phyloP scores from a whole-genome alignment of 768 basidiomycete genomes.

The Neoboletus magnificus region DNA sequence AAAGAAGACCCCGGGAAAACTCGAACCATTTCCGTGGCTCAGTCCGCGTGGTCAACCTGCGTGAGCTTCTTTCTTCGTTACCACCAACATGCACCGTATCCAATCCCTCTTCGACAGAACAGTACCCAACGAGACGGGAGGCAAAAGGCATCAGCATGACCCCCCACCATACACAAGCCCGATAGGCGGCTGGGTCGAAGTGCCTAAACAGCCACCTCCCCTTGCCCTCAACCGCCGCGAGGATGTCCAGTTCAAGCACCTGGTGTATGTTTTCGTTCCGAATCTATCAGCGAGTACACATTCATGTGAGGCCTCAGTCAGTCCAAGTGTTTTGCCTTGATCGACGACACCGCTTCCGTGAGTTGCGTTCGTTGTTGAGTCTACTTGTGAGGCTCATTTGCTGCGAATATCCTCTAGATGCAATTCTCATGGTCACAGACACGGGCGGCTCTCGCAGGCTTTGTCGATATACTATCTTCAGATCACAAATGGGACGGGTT shows the following conservation, averaged over 20 bases:
- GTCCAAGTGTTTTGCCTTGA: conserved; percentile 20
- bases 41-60: background rate
- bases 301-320: conserved; percentile 12
- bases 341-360: conserved; percentile 23
- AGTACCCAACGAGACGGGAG: background rate
- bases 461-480: conserved; percentile 10
- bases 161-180: conserved; percentile 19
- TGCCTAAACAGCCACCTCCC: conserved; percentile 7
- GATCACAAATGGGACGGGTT: conserved; percentile 16
- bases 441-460: conserved; percentile 15
- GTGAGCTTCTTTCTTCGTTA: conserved; percentile 7
- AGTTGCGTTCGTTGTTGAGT: background rate
- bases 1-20: background rate
- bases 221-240: conserved; percentile 10
- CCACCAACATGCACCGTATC: background rate
- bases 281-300: background rate
- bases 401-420: conserved; percentile 12
- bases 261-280: conserved; percentile 12
- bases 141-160: background rate
- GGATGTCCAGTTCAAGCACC: conserved; percentile 14
- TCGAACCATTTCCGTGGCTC: conserved; percentile 5
- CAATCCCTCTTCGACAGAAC: background rate
- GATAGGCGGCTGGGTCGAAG: conserved; percentile 6
- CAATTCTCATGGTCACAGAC: conserved; percentile 20
- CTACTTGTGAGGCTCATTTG: background rate